Evolutionary conservation across 1,284 basidiomycete species (phyloP).

Genomic region (Retiboletus fuscus): DNA sequence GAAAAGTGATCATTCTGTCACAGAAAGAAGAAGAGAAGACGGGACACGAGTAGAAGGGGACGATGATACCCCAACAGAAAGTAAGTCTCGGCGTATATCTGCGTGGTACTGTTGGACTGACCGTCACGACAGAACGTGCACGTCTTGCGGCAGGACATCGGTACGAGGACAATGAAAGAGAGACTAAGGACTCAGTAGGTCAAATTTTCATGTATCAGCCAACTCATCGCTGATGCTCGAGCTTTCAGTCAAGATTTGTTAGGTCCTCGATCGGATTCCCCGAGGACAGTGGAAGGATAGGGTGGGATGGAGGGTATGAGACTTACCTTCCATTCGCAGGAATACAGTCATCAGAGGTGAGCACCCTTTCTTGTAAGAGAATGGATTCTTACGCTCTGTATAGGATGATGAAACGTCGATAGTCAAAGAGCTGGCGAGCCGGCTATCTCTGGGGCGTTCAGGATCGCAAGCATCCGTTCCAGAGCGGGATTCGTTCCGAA

Average conservation of each 20-base stretch:
- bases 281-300: not conserved
- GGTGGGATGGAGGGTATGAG: not conserved
- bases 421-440: not conserved
- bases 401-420: not conserved
- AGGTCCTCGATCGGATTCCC: not conserved
- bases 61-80: not conserved
- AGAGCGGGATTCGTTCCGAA: not conserved
- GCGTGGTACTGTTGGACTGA: not conserved
- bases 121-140: not conserved
- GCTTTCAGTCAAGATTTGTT: not conserved
- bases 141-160: not conserved
- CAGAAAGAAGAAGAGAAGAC: constrained; percentile 1
- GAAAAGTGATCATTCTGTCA: not conserved
- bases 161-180: no score
- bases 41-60: not conserved
- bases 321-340: not conserved
- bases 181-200: no score
- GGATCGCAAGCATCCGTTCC: no score
- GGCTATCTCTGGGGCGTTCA: not conserved
- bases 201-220: no score
- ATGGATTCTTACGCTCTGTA: no score
- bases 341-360: not conserved
- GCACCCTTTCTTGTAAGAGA: no score
- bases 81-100: not conserved
- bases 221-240: no score